Evolutionary conservation across 2,329 filamentous ascomycete species (phyloP), one percentile per base, ranked within the genome.

Genomic region (Diaporthe sp.): DNA sequence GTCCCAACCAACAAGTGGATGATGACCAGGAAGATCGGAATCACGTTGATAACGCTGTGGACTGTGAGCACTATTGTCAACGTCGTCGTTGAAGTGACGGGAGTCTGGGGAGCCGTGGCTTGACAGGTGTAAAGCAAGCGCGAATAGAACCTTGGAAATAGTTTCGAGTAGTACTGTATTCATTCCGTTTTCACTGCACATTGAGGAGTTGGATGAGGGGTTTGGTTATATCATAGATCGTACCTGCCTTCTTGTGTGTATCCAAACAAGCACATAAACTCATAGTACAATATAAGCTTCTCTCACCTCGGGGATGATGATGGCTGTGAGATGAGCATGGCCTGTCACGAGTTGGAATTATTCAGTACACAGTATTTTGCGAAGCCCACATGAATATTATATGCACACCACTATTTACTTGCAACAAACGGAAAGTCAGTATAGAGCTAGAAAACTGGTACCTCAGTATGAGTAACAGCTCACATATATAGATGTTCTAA

Each of bases 1-100:
- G 95, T 99, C 72, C 97, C 97, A 7, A 82, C 93, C 86, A 98
- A 97, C 84, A 91, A 92, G 78, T 98, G 96, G 96, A 87, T 93
- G 55, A 93, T 98, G 90, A 95, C 92, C 81, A 90, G 92, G 72
- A 92, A 89, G 83, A 95, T 99, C 79, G 97, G 97, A 19, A 94
- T 92, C 88, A 91, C 91, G 0, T 83, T 98, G 79, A 94, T 99
- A 79, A 89, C 86, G 13, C 84, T 98, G 25, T 99, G 97, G 97
- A 87, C 86, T 17, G 83, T 95, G 37, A 96, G 94, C 81, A 98
- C 96, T 0, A 81, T 94, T 46, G 87, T 92, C 31, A 99, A 98
- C 84, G 90, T 99, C 3, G 87, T 93, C 58, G 90, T 97, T 22
- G 97, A 99, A 84, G 80, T 96, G 58, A 90, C 87, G 17, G 92